These are phyloP conservation scores for Ganoderma lingzhi DNA, from an alignment of 1,284 basidiomycete genomes.

Conservation along the genomic window DNA sequence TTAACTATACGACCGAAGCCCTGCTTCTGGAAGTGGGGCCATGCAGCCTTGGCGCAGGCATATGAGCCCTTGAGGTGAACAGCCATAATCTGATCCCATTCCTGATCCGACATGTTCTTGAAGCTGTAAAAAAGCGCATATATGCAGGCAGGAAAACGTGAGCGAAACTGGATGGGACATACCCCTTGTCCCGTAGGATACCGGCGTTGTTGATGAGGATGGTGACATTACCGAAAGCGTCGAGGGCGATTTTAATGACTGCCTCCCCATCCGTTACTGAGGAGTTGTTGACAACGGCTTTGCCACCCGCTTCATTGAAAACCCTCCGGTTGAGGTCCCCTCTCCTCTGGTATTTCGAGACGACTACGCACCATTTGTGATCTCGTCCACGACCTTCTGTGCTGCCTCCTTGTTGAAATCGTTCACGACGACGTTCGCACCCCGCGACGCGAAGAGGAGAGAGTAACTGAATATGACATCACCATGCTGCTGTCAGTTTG, in stretches of 20 bases:
- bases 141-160: neutral
- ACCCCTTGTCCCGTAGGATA: slow-evolving; percentile 88
- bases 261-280: slow-evolving; percentile 91
- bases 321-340: neutral
- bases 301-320: slow-evolving; percentile 76
- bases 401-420: slow-evolving; percentile 92
- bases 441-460: slow-evolving; percentile 88
- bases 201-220: slow-evolving; percentile 98
- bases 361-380: slow-evolving; percentile 70
- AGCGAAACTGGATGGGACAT: slow-evolving; percentile 34
- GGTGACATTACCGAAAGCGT: slow-evolving; percentile 85
- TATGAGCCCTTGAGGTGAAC: slow-evolving; percentile 97
- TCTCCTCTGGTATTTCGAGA: neutral
- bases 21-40: slow-evolving; percentile 96
- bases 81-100: slow-evolving; percentile 87
- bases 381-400: slow-evolving; percentile 93
- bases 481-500: slow-evolving; percentile 5
- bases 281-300: slow-evolving; percentile 87
- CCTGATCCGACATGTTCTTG: slow-evolving; percentile 92
- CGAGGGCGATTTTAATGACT: slow-evolving; percentile 88
- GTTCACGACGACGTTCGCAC: slow-evolving; percentile 95
- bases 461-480: slow-evolving; percentile 74
- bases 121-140: slow-evolving; percentile 56
- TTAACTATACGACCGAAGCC: slow-evolving; percentile 95
- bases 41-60: slow-evolving; percentile 95